Evolutionary conservation across 805 yeast species (phyloP).

Genomic region (Cephaloascus fragrans): DNA sequence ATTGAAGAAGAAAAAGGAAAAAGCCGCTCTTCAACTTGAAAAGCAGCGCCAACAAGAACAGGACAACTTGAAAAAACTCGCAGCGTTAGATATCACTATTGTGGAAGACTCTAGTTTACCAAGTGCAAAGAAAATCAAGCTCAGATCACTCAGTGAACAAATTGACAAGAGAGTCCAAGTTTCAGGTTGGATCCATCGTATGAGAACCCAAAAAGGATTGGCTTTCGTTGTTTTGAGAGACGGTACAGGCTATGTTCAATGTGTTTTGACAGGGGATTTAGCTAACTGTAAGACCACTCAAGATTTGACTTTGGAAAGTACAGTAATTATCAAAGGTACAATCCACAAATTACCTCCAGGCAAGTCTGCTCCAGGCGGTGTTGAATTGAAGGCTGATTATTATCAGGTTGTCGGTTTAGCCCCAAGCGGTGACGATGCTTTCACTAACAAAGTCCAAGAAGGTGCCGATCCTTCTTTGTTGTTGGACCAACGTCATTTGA

Average conservation of each 20-base stretch:
- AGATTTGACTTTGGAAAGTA: slow-evolving; percentile 81
- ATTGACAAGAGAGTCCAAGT: slow-evolving; percentile 68
- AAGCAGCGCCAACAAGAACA: slow-evolving; percentile 50
- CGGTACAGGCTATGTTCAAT: slow-evolving; percentile 86
- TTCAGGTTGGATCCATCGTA: slow-evolving; percentile 94
- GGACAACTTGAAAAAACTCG: slow-evolving; percentile 68
- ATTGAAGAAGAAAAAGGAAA: slow-evolving; percentile 70
- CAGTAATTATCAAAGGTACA: slow-evolving; percentile 72
- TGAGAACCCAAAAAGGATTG: slow-evolving; percentile 86
- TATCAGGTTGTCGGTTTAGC: slow-evolving; percentile 88
- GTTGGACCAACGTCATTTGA: slow-evolving; percentile 89
- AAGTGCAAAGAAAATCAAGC: slow-evolving; percentile 55
- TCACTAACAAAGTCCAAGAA: slow-evolving; percentile 91
- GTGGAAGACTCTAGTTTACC: slow-evolving; percentile 70
- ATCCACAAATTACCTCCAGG: slow-evolving; percentile 87
- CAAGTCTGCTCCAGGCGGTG: slow-evolving; percentile 95
- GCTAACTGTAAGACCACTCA: slow-evolving; percentile 84
- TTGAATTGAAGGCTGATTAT: slow-evolving; percentile 85
- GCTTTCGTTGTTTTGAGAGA: slow-evolving; percentile 90
- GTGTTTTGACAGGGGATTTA: slow-evolving; percentile 81
- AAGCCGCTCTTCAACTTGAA: slow-evolving; percentile 49
- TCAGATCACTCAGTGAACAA: slow-evolving; percentile 39
- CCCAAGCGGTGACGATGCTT: slow-evolving; percentile 92
- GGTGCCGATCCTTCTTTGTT: slow-evolving; percentile 87
- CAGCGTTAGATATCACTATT: slow-evolving; percentile 69